Percentiles rank a stretch among this genome's conserved stretches.
phyloP scores from a whole-genome alignment of 495 filamentous ascomycete species.

The Lepraria neglecta region DNA sequence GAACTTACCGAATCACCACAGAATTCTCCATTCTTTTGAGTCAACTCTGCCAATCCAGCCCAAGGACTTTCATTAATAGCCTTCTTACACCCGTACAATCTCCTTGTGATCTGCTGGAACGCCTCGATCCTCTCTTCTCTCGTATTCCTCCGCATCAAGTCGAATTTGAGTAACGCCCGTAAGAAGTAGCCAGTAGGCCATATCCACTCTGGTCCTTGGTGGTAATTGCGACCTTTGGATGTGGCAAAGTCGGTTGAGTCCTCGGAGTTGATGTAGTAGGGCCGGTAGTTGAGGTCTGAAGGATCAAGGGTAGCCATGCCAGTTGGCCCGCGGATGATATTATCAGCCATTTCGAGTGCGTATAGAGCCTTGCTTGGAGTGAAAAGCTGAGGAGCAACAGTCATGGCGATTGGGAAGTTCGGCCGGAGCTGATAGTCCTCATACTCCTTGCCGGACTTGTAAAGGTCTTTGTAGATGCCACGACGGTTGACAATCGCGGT shows the following conservation, averaged over 20 bases:
- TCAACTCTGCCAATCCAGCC: slow-evolving; percentile 91
- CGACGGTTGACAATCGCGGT: slow-evolving; percentile 70
- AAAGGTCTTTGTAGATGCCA: slow-evolving; percentile 97
- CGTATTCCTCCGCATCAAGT: slow-evolving; percentile 63
- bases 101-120: slow-evolving; percentile 85
- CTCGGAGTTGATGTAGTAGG: slow-evolving; percentile 90
- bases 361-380: slow-evolving; percentile 64
- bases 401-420: slow-evolving; percentile 96
- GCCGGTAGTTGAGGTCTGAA: slow-evolving; percentile 81
- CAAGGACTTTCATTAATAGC: slow-evolving; percentile 70
- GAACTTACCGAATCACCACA: slow-evolving; percentile 74
- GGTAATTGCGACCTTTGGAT: slow-evolving; percentile 91
- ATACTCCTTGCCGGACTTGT: slow-evolving; percentile 84
- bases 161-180: slow-evolving; percentile 83
- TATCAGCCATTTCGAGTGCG: slow-evolving; percentile 73
- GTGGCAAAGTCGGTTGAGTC: slow-evolving; percentile 85
- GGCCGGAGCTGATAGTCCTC: slow-evolving; percentile 95
- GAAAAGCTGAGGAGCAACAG: slow-evolving; percentile 85
- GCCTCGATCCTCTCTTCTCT: slow-evolving; percentile 65
- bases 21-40: slow-evolving; percentile 75
- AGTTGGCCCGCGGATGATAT: slow-evolving; percentile 71
- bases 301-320: slow-evolving; percentile 97
- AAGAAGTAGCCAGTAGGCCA: slow-evolving; percentile 97
- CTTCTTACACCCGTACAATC: slow-evolving; percentile 74
- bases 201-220: slow-evolving; percentile 98